Evolutionary conservation across 2,329 filamentous ascomycete species (phyloP), one percentile per base, ranked within the genome.

Genomic region (Scedosporium apiospermum): DNA sequence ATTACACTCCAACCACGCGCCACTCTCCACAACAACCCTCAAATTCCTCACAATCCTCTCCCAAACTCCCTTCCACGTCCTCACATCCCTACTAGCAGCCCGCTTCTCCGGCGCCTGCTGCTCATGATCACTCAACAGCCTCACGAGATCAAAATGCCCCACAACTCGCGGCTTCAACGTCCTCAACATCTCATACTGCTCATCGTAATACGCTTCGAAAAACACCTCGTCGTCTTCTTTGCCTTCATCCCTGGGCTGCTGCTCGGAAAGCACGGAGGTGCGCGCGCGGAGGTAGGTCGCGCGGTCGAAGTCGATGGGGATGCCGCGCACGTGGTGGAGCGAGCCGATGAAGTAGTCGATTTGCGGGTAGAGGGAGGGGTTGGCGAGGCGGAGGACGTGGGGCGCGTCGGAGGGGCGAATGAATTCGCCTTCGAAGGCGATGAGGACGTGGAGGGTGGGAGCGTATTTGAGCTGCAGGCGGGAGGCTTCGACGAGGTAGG

Each of bases 381-480:
- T 72, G 21, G 91, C 79, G 3, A 91, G 81, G 10, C 73, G 68
- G 41, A 77, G 70, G 64, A 96, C 87, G 57, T 88, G 76, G 2
- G 77, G 65, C 0, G 73, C 74, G 68, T 87, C 85, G 3, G 79
- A 81, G 0, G 88, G 81, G 6, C 93, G 87, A 72, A 97, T 95
- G 87, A 91, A 99, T 73, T 99, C 95, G 62, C 86, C 85, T 75
- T 99, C 95, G 72, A 98, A 96, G 57, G 91, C 95, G 71, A 99
- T 86, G 53, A 96, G 81, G 66, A 99, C 81, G 62, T 87, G 80
- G 68, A 99, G 92, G 66, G 87, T 80, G 7, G 77, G 70, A 5
- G 83, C 80, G 76, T 97, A 97, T 66, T 82, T 83, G 3, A 76
- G 73, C 62, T 88, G 88, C 34, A 99, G 80, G 41, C 89, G 86